Evolutionary conservation across 768 basidiomycete species (phyloP).

Genomic region (Tulasnella calospora): DNA sequence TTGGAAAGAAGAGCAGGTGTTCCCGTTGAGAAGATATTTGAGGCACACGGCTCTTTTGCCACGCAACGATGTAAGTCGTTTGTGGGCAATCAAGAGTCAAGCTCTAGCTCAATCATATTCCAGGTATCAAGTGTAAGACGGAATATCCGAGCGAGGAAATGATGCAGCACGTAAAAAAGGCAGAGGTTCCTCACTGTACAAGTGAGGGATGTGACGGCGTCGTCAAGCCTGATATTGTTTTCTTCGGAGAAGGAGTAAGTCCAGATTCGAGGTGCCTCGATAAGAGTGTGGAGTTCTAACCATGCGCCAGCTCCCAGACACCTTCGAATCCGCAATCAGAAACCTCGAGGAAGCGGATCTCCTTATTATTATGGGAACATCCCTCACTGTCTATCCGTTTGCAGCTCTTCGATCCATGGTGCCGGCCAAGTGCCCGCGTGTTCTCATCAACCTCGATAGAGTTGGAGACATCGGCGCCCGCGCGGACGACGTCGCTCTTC

Average conservation of each 20-base stretch:
- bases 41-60: slow-evolving; percentile 96
- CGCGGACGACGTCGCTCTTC: slow-evolving; percentile 55
- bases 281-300: background rate
- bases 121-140: slow-evolving; percentile 55
- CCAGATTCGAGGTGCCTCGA: background rate
- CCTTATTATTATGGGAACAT: slow-evolving; percentile 87
- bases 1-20: slow-evolving; percentile 82
- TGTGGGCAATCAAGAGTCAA: no score
- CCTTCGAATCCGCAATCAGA: slow-evolving; percentile 56
- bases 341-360: slow-evolving; percentile 67
- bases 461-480: slow-evolving; percentile 61
- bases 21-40: slow-evolving; percentile 67
- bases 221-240: slow-evolving; percentile 92
- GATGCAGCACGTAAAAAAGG: slow-evolving; percentile 52
- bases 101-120: background rate
- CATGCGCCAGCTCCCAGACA: slow-evolving; percentile 56
- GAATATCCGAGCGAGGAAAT: slow-evolving; percentile 64
- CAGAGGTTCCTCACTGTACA: slow-evolving; percentile 63
- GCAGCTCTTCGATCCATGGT: slow-evolving; percentile 66
- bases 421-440: slow-evolving; percentile 57
- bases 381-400: slow-evolving; percentile 81
- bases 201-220: slow-evolving; percentile 54
- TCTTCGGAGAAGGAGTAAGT: slow-evolving; percentile 77
- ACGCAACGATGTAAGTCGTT: slow-evolving; percentile 55
- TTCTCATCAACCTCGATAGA: slow-evolving; percentile 82